Conservation (phyloP, 2,329 filamentous ascomycete genomes). For the Calonectria honghensis region DNA sequence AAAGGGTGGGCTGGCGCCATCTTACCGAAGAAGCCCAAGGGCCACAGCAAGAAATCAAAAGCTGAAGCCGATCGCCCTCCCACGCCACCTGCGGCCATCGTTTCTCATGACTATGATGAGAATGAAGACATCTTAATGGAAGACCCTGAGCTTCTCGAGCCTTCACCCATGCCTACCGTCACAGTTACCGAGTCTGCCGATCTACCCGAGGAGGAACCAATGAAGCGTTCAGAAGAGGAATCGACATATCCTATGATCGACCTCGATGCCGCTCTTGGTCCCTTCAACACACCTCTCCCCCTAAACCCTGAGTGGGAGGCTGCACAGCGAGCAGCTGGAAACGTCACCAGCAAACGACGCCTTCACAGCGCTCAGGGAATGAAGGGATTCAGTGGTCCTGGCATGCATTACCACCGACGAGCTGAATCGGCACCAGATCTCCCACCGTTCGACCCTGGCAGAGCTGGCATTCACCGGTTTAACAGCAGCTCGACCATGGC, state of each 20-base stretch:
- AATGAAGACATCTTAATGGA: slow-evolving; percentile 57
- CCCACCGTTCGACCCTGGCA: slow-evolving; percentile 80
- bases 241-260: slow-evolving; percentile 89
- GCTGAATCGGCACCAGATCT: slow-evolving; percentile 88
- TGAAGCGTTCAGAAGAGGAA: slow-evolving; percentile 73
- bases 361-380: slow-evolving; percentile 86
- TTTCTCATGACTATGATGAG: slow-evolving; percentile 50
- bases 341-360: slow-evolving; percentile 73
- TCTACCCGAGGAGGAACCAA: slow-evolving; percentile 53
- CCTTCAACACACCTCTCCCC: slow-evolving; percentile 87
- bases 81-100: slow-evolving; percentile 66
- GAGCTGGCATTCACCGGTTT: slow-evolving; percentile 76
- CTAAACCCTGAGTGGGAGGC: slow-evolving; percentile 80
- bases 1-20: slow-evolving; percentile 83
- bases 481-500: slow-evolving; percentile 85
- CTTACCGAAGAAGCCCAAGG: slow-evolving; percentile 77
- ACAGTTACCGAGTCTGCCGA: slow-evolving; percentile 64
- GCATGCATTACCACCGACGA: slow-evolving; percentile 85
- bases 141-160: slow-evolving; percentile 51
- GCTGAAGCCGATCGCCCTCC: slow-evolving; percentile 63
- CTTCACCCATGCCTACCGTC: slow-evolving; percentile 61
- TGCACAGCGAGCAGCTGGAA: slow-evolving; percentile 75
- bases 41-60: slow-evolving; percentile 65
- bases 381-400: slow-evolving; percentile 80
- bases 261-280: slow-evolving; percentile 92